Conservation (phyloP, 2,329 filamentous ascomycete species). For the Verticillium nonalfalfae region DNA sequence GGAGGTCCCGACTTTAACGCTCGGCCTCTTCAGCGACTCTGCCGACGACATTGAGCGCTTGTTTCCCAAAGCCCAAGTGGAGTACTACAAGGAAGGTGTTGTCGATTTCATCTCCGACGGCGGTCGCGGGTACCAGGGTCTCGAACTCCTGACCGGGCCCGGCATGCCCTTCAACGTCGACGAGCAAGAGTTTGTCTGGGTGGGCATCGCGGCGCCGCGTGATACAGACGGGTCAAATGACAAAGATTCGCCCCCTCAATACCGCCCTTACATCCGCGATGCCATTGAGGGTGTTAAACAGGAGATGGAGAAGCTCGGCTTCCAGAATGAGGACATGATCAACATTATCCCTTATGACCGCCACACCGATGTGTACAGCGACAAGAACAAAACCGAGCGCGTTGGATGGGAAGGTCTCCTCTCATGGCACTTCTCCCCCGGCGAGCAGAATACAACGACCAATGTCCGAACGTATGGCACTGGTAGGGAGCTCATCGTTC, state of each 20-base stretch:
- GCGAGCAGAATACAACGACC: background rate
- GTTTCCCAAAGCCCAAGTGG: background rate
- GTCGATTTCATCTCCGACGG: constrained; percentile 2
- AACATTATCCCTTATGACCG: background rate
- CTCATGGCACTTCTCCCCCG: constrained; percentile 1
- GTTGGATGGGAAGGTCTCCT: background rate
- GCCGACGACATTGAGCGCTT: background rate
- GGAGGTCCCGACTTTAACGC: constrained; percentile 7
- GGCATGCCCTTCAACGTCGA: constrained; percentile 1
- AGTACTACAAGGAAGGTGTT: constrained; percentile 5
- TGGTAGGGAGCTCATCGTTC: background rate
- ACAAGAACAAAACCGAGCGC: background rate
- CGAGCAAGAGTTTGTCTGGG: constrained; percentile 4
- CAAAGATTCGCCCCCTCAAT: background rate
- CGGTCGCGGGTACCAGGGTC: background rate
- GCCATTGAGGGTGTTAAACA: background rate
- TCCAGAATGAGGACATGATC: background rate
- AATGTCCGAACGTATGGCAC: background rate
- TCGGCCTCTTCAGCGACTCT: background rate
- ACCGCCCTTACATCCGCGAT: constrained; percentile 1
- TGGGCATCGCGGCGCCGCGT: constrained; percentile 3
- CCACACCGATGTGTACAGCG: background rate
- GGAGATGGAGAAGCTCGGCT: constrained; percentile 1
- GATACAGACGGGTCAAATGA: background rate
- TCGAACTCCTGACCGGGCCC: background rate